phyloP scores from a whole-genome alignment of 495 filamentous ascomycete species.

The Hyaloscypha finlandica region DNA sequence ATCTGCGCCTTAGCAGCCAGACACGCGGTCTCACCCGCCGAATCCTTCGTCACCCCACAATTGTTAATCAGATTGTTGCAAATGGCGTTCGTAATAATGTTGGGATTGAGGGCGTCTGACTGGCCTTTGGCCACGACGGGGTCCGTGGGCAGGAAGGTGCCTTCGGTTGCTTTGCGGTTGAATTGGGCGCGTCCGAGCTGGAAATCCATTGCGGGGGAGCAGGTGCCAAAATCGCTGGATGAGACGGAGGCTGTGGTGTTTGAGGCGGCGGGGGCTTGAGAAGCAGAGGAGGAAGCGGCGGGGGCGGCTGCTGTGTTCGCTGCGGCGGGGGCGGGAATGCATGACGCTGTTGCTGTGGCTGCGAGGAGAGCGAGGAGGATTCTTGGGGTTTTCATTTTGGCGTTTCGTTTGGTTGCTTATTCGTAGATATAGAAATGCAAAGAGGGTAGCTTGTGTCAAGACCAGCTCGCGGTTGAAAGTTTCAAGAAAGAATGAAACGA shows the following conservation, averaged over 20 bases:
- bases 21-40: conserved; percentile 43
- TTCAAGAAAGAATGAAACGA: too few species aligned
- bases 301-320: neutral
- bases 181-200: conserved; percentile 43
- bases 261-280: too few species aligned
- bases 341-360: neutral
- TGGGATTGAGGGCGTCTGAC: conserved; percentile 56
- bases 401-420: neutral
- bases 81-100: conserved; percentile 66
- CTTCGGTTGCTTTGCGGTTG: conserved; percentile 47
- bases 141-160: conserved; percentile 55
- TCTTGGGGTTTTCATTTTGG: conserved; percentile 18
- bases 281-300: too few species aligned
- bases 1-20: conserved; percentile 38
- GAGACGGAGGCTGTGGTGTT: neutral
- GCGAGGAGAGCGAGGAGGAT: conserved; percentile 14
- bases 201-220: conserved; percentile 56
- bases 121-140: conserved; percentile 47
- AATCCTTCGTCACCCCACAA: conserved; percentile 38
- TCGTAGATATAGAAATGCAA: too few species aligned
- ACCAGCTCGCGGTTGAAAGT: too few species aligned
- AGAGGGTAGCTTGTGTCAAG: too few species aligned
- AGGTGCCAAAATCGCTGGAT: conserved; percentile 43
- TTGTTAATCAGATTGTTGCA: conserved; percentile 52
- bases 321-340: conserved; percentile 3